These are phyloP conservation scores for Achlya hypogyna DNA, from an alignment of 352 stramenopile species.

Conservation along the genomic window DNA sequence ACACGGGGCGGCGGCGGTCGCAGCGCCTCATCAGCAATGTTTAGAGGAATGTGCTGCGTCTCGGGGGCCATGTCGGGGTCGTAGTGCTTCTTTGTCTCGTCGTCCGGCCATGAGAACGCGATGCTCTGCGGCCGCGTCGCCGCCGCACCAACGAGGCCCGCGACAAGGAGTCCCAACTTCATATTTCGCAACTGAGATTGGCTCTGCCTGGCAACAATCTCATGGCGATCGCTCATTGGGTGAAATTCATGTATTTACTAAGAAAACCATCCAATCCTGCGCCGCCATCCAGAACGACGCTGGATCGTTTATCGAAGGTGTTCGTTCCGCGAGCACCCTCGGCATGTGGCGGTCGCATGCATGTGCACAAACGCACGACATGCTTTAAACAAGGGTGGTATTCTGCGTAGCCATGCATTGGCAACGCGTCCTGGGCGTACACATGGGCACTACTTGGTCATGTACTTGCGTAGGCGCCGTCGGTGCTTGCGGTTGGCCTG, in stretches of 20 bases:
- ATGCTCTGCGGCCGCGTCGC: constrained; percentile 8
- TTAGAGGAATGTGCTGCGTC: constrained; percentile 9
- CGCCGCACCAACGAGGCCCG: no score
- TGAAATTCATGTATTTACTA: background rate
- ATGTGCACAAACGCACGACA: no score
- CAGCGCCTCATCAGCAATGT: background rate
- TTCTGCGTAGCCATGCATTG: no score
- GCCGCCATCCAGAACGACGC: background rate
- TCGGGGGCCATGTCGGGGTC: constrained; percentile 1
- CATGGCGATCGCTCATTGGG: background rate
- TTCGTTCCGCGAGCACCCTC: background rate
- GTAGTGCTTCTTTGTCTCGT: constrained; percentile 12
- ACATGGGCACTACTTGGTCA: background rate
- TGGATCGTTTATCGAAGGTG: background rate
- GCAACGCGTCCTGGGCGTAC: no score
- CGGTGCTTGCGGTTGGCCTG: background rate
- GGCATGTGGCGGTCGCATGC: background rate
- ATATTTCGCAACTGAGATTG: no score
- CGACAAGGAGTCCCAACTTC: background rate
- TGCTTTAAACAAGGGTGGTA: no score
- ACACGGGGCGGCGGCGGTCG: constrained; percentile 37
- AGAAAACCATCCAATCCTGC: background rate
- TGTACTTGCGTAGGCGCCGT: background rate
- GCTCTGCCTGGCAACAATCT: no score
- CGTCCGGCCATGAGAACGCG: constrained; percentile 15